Percentiles rank a stretch among this genome's conserved stretches.
These are phyloP conservation scores for Emmonsia crescens DNA, from an alignment of 2,329 filamentous ascomycete genomes.

Conservation along the genomic window DNA sequence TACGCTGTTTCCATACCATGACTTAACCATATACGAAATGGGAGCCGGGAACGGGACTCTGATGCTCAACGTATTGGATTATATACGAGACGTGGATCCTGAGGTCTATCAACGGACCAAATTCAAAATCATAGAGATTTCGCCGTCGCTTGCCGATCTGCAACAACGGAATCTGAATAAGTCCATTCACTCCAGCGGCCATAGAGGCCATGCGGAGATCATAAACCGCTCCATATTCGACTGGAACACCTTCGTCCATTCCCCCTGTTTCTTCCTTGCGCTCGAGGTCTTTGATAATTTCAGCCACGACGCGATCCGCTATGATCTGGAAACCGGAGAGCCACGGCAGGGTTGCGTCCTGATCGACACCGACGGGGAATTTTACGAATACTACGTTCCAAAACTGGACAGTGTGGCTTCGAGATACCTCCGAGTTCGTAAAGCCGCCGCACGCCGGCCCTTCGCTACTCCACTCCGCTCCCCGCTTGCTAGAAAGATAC, in stretches of 20 bases:
- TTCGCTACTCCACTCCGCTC: constrained; percentile 36
- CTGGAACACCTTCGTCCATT: constrained; percentile 78
- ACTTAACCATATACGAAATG: constrained; percentile 98
- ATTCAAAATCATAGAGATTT: constrained; percentile 95
- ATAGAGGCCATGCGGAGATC: constrained; percentile 80
- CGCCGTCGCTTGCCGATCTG: constrained; percentile 62
- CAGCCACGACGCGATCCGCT: constrained; percentile 85
- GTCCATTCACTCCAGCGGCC: constrained; percentile 59
- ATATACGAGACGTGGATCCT: constrained; percentile 78
- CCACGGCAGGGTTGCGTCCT: constrained; percentile 83
- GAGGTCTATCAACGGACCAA: constrained; percentile 89
- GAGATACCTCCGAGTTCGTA: constrained; percentile 73
- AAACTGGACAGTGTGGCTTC: constrained; percentile 70
- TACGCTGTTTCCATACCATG: constrained; percentile 86
- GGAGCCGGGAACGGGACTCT: constrained; percentile 93
- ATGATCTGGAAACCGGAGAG: constrained; percentile 68
- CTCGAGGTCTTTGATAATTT: constrained; percentile 99
- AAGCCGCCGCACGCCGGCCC: constrained; percentile 50
- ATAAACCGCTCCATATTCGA: constrained; percentile 93
- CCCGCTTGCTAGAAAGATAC: constrained; percentile 49
- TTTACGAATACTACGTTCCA: constrained; percentile 85
- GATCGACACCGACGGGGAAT: constrained; percentile 74
- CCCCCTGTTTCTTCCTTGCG: constrained; percentile 92
- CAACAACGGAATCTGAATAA: constrained; percentile 62
- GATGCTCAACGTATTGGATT: constrained; percentile 97